Base-by-base conservation (phyloP, 2,329 filamentous ascomycete genomes). In the Fusarium buharicum region DNA sequence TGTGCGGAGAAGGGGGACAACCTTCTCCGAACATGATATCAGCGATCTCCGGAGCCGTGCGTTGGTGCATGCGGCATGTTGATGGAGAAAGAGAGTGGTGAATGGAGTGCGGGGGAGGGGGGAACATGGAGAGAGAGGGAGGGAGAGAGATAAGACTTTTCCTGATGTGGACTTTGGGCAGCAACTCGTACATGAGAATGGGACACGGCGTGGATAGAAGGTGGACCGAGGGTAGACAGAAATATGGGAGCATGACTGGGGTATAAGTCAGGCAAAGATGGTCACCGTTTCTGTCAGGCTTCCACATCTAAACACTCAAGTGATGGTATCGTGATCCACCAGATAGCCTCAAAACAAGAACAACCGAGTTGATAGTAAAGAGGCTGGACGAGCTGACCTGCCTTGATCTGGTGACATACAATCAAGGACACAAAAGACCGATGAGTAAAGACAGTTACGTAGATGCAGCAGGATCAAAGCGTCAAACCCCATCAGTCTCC, bases 131-230 rank as follows among this genome's bases (percentile, higher is more conserved):
- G 60, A 55, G 56, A 50, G 55, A 39, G 30, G 34, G 7, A 53
- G 33, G 34, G 7, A 53, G 33, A 41, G 37, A 53, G 61, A 65
- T 64, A 64, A 62, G 61, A 16, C 61, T 54, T 65, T 57, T 16
- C 61, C 56, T 39, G 28, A 62, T 64, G 16, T 46, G 56, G 61
- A 22, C 62, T 61, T 30, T 36, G 47, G 48, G 28, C 39, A 37
- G 61, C 61, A 64, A 64, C 52, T 57, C 62, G 56, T 64, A 65
- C 61, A 64, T 64, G 43, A 60, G 55, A 49, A 43, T 60, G 55
- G 56, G 31, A 34, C 33, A 20, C 43, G 44, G 43, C 37, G 48
- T 56, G 56, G 56, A 61, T 61, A 31, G 50, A 13, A 28, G 20
- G 38, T 40, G 38, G 18, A 27, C 13, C 30, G 27, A 33, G 30